Evolutionary conservation across 495 filamentous ascomycete genomes (phyloP), one percentile per base, ranked within the genome.

Genomic region (Penicillium coffeae): DNA sequence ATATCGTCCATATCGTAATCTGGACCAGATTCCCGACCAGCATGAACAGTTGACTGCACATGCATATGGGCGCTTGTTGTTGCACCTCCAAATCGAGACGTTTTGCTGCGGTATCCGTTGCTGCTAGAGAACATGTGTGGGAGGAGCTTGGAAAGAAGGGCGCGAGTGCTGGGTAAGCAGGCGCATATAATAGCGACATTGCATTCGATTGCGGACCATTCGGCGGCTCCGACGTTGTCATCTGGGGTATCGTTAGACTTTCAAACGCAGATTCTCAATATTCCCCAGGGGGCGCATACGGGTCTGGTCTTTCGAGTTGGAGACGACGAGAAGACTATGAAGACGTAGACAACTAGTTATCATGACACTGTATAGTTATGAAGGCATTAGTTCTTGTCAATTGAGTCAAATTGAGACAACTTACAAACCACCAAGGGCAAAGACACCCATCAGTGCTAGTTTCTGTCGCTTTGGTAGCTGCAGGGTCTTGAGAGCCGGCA

Each of bases 121-220:
- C 56, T 55, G 37, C 64, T 65, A 7, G 61, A 68, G 58, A 66
- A 68, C 50, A 69, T 38, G 20, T 64, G 62, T 5, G 66, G 59
- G 34, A 70, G 47, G 44, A 75, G 54, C 15, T 59, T 64, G 8
- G 71, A 65, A 16, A 81, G 48, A 13, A 83, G 64, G 10, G 79
- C 74, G 5, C 76, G 69, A 3, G 78, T 70, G 18, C 73, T 76
- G n/a, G 80, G 77, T 14, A 83, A 72, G 51, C 71, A 80, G 44
- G 74, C 72, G 55, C 77, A 82, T 45, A 75, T 76, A 32, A 83
- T 79, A 22, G 76, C 79, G 10, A 78, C 74, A 48, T 74, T 79
- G 27, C 79, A 69, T 63, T 84, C 80, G 35, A 77, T 63, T 37
- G 73, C 71, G 14, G 77, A 78, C 81, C 81, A 84, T 48, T 70